Conservation (phyloP, 2,329 filamentous ascomycete species). For the Fusarium sp. region DNA sequence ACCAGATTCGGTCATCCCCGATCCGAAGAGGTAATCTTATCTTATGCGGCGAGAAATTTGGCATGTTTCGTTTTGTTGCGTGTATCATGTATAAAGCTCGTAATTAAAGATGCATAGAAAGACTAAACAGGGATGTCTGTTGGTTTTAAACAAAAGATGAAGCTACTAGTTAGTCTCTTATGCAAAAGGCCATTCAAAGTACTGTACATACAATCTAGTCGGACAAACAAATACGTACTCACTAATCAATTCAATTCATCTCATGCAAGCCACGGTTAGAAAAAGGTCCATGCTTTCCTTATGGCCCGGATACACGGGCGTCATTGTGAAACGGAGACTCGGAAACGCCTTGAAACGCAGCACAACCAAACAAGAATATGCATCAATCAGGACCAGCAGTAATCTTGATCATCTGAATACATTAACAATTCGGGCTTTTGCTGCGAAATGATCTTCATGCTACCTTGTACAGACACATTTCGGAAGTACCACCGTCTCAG, state of each 20-base stretch:
- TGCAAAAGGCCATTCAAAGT: background rate
- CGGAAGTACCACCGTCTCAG: constrained; percentile 30
- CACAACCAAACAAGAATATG: constrained; percentile 17
- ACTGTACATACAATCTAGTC: background rate
- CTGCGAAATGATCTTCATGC: constrained; percentile 34
- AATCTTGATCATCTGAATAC: constrained; percentile 4
- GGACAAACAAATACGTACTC: constrained; percentile 5
- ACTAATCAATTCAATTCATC: background rate
- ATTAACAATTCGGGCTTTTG: constrained; percentile 36
- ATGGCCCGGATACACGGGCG: constrained; percentile 1
- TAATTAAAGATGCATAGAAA: constrained; percentile 9
- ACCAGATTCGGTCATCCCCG: constrained; percentile 19
- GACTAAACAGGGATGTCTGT: background rate
- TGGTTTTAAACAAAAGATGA: background rate
- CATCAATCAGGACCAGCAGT: constrained; percentile 7
- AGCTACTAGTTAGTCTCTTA: background rate
- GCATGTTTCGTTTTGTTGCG: constrained; percentile 17
- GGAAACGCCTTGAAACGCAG: constrained; percentile 27
- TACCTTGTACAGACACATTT: constrained; percentile 27
- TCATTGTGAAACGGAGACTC: constrained; percentile 38
- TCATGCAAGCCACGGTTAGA: constrained; percentile 18
- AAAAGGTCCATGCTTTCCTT: constrained; percentile 1
- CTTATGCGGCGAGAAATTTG: background rate
- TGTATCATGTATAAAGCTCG: constrained; percentile 13
- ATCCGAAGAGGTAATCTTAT: constrained; percentile 10